Base-by-base conservation (phyloP, 1,284 basidiomycete species). In the Peniophora sp. region DNA sequence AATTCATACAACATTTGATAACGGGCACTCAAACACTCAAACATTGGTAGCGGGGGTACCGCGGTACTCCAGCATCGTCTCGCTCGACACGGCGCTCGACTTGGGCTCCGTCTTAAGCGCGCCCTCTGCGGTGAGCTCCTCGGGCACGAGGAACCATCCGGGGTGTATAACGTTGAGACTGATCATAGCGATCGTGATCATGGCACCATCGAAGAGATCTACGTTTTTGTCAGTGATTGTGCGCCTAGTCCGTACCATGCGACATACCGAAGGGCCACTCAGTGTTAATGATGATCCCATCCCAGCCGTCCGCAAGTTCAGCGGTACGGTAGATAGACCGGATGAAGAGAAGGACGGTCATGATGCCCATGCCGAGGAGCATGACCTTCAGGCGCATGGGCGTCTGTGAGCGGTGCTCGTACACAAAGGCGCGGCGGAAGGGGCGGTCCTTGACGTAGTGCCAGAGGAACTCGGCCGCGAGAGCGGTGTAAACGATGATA, bases 141-240 rank as follows among this genome's bases (percentile, higher is more conserved):
- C 27, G 5, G 27, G 27, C 12, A 38, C 20, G 6, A 78, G 63
- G 20, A 77, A 65, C 47, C 63, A 61, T 0, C 77, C 72, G 0
- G 82, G 82, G 57, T 84, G 76, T 47, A 78, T 62, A 53, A 81
- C 53, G 60, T 82, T 83, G 51, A 82, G 65, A 2, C 71, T 72
- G 52, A 68, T 75, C 47, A 79, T 76, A 1, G 80, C 79, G 9
- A 83, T 65, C 1, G 71, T 62, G 56, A 87, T 73, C 73, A 83
- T 81, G 1, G 69, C 69, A 5, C 75, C 83, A 53, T 86, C 83
- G 3, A 86, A 69, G 17, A 78, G 71, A 57, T 78, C 27, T 32
- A 12, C 12, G 12, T 32, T 32, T 5, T 12, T 32, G 27, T 32
- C 27, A 32, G 27, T 12, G 12, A 32, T 12, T 32, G 27, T 12